Percentiles rank a stretch among this genome's conserved stretches.
phyloP scores from a whole-genome alignment of 257 asterid genomes.

The Plantago ovata region DNA sequence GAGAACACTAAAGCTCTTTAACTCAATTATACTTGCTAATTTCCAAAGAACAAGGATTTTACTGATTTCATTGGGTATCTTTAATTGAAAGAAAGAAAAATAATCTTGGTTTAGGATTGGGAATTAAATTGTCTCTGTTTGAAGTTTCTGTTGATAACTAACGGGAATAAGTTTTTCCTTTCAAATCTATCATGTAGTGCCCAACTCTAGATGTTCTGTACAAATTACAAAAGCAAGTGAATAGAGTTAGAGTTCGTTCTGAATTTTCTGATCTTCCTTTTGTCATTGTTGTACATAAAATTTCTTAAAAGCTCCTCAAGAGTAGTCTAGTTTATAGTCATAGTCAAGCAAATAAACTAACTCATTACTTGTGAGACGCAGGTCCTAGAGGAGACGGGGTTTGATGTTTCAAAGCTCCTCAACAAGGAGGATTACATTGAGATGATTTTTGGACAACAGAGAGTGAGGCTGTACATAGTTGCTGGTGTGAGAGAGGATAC shows the following conservation, averaged over 20 bases:
- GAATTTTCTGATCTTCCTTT: neutral
- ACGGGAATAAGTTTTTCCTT: too few species aligned
- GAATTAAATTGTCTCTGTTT: too few species aligned
- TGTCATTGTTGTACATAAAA: neutral
- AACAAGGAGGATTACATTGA: slow-evolving; percentile 65
- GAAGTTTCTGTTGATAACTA: too few species aligned
- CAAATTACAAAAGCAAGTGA: neutral
- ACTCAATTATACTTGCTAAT: too few species aligned
- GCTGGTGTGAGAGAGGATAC: slow-evolving; percentile 78
- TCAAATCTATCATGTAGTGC: too few species aligned
- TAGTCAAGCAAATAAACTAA: slow-evolving; percentile 13
- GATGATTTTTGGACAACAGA: slow-evolving; percentile 81
- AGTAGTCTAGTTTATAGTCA: neutral
- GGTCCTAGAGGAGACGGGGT: slow-evolving; percentile 90
- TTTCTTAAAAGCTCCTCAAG: neutral
- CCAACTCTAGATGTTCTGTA: neutral
- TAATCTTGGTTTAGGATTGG: too few species aligned
- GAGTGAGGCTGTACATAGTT: slow-evolving; percentile 79
- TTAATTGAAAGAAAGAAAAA: too few species aligned
- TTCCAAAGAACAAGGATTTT: too few species aligned
- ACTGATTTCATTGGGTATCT: too few species aligned
- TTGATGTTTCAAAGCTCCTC: slow-evolving; percentile 70
- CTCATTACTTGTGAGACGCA: slow-evolving; percentile 34
- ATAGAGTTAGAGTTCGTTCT: neutral
- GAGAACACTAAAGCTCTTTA: too few species aligned